Evolutionary conservation across 305 asterid genomes (phyloP), one percentile per base, ranked within the genome.

Genomic region (Solanum aculeatissimum): DNA sequence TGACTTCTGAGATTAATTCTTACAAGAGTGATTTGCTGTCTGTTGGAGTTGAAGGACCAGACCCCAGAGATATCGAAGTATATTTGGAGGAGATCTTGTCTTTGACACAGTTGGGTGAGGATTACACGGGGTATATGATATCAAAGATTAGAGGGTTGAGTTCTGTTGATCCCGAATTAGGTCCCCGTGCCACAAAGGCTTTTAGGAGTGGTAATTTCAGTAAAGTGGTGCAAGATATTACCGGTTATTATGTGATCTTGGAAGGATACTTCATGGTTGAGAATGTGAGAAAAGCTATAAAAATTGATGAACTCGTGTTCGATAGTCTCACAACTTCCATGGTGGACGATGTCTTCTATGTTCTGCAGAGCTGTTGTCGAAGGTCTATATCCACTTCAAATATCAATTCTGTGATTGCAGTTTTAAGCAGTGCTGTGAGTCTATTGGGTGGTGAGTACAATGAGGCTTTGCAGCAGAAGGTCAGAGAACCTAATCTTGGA

Each of bases 201-300:
- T 96, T 96, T 88, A 92, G 96, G 90, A 93, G 97, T 91, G 98
- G 98, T 80, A 93, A 91, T 87, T 94, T 94, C 89, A 94, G 97
- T 83, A 91, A 87, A 85, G 94, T 94, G 69, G 90, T 95, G 57
- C 98, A 94, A 91, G 98, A 96, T 42, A 88, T 92, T 32, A 94
- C 92, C 9, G 97, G 98, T 63, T 96, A 96, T 91, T 96, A 94
- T 82, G 98, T 96, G 70, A 93, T 93, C 47, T 85, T 94, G 92
- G 99, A 96, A 85, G 99, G 98, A 16, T 96, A 89, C 92, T 94
- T 96, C 84, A 94, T 96, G 99, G 98, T 96, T 83, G 98, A 96
- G 92, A 96, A 96, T 85, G 99, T 96, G 85, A 94, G 98, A 87
- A 96, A 93, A 88, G 99, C 98, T 47, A 93, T 96, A 84, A 90